Base-by-base conservation (phyloP, 192 early-diverging fungal genomes). In the Coemansia sp. region DNA sequence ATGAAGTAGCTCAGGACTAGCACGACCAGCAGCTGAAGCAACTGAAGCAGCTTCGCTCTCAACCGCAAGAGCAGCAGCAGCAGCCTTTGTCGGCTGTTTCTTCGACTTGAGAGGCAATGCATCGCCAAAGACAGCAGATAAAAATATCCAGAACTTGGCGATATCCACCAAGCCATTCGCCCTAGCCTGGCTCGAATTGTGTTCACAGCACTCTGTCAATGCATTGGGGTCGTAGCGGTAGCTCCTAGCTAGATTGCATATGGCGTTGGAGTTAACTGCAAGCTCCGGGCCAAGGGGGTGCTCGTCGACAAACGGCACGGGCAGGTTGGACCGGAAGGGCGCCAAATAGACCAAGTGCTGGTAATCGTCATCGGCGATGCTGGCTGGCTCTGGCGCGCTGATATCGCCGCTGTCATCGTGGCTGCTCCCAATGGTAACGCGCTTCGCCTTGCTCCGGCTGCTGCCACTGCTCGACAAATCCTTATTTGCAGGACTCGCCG, bases 191-290 rank as follows among this genome's bases (percentile, higher is more conserved):
- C 14, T 43, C 7, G 57, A 27, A 54, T 83, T 83, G 20, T 60
- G 45, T 36, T 66, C 62, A 57, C 81, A 83, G 62, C 75, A 74
- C 54, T 76, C 66, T 4, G 39, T 29, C 25, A 85, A 70, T 1
- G 32, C 54, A 25, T 62, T 42, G 1, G 76, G 67, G 47, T 85
- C 79, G 62, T 79, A 82, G 35, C 68, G 76, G 69, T 82, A 85
- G 67, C 41, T 64, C 3, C 31, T 49, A 6, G 84, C 79, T 20
- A 83, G 69, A 15, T 64, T 59, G 20, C 63, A 54, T 6, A 83
- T 69, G 2, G 68, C 54, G 4, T 62, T 37, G 6, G 69, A 41
- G 22, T 69, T 67, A 5, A 62, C 43, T 11, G 60, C 25, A 11
- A 70, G 46, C 6, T 67, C 64, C 12, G 45, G 27, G 12, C 74